These are phyloP conservation scores for Geranium brycei DNA, from an alignment of 345 rosid species.

Conservation along the genomic window DNA sequence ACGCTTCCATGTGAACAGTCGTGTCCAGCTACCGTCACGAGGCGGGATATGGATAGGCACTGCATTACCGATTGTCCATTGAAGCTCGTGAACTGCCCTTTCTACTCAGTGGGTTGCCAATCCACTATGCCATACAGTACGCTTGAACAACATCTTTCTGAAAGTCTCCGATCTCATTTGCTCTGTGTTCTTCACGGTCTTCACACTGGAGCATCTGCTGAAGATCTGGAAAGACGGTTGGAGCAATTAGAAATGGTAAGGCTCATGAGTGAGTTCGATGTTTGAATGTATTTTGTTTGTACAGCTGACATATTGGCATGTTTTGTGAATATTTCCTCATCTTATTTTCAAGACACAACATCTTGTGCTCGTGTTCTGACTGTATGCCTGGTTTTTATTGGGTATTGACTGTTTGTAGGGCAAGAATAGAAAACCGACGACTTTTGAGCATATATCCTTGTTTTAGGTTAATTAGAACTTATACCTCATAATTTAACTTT, in stretches of 20 bases:
- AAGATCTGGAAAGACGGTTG: conserved; percentile 35
- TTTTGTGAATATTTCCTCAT: neutral
- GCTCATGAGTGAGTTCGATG: neutral
- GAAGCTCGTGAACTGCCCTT: conserved; percentile 79
- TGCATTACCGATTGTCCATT: conserved; percentile 77
- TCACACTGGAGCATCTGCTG: conserved; percentile 42
- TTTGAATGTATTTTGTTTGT: neutral
- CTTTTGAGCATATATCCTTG: neutral
- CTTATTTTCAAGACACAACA: neutral
- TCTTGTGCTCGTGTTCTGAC: neutral
- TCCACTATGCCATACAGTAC: conserved; percentile 36
- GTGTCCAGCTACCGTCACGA: conserved; percentile 50
- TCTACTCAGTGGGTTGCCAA: conserved; percentile 62
- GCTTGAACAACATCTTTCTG: conserved; percentile 39
- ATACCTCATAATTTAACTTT: neutral
- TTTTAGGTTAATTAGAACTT: neutral
- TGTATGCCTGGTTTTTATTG: neutral
- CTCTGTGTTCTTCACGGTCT: conserved; percentile 40
- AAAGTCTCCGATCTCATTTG: conserved; percentile 49
- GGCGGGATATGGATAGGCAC: conserved; percentile 82
- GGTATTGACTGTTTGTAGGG: neutral
- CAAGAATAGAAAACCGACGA: neutral
- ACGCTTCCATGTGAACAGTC: conserved; percentile 71
- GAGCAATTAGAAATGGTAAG: conserved; percentile 52
- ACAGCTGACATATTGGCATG: neutral